These are phyloP conservation scores for Penicillium crystallinum DNA, from an alignment of 495 filamentous ascomycete species.

Conservation along the genomic window DNA sequence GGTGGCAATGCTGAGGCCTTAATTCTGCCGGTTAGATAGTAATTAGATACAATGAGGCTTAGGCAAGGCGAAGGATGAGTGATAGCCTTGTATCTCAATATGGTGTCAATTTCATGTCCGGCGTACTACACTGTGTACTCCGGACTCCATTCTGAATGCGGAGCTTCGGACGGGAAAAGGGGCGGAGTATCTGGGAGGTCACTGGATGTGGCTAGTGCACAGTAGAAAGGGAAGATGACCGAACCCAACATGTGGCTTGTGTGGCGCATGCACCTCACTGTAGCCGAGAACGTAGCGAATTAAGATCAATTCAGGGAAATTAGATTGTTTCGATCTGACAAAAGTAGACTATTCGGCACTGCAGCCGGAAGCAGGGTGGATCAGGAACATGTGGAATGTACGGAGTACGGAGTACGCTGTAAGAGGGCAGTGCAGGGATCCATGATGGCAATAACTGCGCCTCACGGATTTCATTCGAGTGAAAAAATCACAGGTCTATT, in stretches of 20 bases:
- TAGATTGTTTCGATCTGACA: background rate
- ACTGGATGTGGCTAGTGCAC: slow-evolving; percentile 5
- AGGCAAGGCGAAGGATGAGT: background rate
- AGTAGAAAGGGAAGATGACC: background rate
- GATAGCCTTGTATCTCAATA: too few species aligned
- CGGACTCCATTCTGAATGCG: background rate
- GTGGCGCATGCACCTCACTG: background rate
- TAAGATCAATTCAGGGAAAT: background rate
- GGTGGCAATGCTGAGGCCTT: background rate
- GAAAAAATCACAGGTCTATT: background rate
- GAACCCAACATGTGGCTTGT: background rate
- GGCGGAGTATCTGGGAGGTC: slow-evolving; percentile 1
- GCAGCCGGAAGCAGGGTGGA: background rate
- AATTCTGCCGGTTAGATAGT: background rate
- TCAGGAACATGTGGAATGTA: slow-evolving; percentile 1
- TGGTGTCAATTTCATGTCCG: too few species aligned
- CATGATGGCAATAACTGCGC: background rate
- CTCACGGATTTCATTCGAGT: background rate
- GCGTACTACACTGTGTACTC: background rate
- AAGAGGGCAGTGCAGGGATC: background rate
- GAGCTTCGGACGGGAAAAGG: background rate
- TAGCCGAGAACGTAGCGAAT: background rate
- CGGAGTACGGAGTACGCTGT: background rate
- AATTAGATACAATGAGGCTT: background rate
- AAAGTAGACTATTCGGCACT: background rate